phyloP scores from a whole-genome alignment of 345 rosid genomes.

The Brassica carinata region DNA sequence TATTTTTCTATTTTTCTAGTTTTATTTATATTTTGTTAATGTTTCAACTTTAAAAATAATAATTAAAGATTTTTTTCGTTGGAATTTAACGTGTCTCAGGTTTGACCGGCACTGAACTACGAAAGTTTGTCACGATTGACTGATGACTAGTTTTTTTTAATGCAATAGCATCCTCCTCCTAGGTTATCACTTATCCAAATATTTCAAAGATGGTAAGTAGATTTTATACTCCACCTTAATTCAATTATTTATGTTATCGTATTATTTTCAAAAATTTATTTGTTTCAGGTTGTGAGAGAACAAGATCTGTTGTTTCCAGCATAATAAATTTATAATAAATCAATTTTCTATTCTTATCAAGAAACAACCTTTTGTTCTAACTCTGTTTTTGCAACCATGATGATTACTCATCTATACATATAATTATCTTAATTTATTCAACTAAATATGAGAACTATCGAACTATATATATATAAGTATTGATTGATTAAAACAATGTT shows the following conservation, averaged over 20 bases:
- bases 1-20: neutral
- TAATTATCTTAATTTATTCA: neutral
- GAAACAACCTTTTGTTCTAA: neutral
- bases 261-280: neutral
- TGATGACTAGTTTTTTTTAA: conserved; percentile 15
- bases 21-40: neutral
- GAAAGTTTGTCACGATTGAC: conserved; percentile 26
- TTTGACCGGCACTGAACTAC: conserved; percentile 26
- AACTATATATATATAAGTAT: neutral
- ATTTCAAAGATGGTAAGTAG: neutral
- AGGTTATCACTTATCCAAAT: neutral
- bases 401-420: neutral
- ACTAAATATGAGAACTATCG: neutral
- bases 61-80: neutral
- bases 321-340: neutral
- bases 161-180: neutral
- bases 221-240: neutral
- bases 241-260: neutral
- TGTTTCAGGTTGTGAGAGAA: neutral
- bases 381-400: neutral
- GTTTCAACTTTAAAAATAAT: neutral
- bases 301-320: neutral
- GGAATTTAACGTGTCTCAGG: conserved; percentile 14
- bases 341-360: neutral
- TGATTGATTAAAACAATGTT: neutral